A percentile compares a stretch with the other conserved stretches of the same genome.
These are phyloP conservation scores for Coniochaeta sp. DNA, from an alignment of 2,329 filamentous ascomycete species.

Conservation along the genomic window DNA sequence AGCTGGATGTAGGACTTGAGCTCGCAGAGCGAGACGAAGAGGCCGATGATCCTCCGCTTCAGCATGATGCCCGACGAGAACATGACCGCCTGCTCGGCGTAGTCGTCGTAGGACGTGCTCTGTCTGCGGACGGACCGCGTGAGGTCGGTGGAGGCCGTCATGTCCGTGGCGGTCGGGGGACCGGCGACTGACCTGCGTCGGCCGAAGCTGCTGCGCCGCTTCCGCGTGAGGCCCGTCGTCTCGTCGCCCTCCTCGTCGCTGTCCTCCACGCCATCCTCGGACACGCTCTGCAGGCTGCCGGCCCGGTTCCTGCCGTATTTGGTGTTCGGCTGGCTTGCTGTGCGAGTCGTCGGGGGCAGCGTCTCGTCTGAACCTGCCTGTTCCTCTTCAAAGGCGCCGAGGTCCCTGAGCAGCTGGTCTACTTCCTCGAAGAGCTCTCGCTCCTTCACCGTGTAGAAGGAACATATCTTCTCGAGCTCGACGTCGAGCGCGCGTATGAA, in stretches of 20 bases:
- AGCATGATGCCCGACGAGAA: constrained; percentile 70
- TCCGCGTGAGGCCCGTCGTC: constrained; percentile 43
- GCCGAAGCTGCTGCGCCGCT: constrained; percentile 27
- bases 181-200: constrained; percentile 25
- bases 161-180: constrained; percentile 38
- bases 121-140: constrained; percentile 50
- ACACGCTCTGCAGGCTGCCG: constrained; percentile 33
- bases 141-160: constrained; percentile 57
- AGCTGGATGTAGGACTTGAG: constrained; percentile 93
- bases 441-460: constrained; percentile 88
- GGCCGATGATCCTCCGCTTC: constrained; percentile 81
- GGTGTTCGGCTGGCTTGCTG: constrained; percentile 12
- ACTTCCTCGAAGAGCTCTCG: constrained; percentile 78
- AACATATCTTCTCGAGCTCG: constrained; percentile 89
- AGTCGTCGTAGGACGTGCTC: constrained; percentile 68
- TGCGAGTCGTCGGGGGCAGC: constrained; percentile 18
- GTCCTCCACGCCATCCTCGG: constrained; percentile 55
- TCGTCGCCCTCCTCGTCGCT: constrained; percentile 59
- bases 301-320: constrained; percentile 18
- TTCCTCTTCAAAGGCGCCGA: constrained; percentile 59
- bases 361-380: constrained; percentile 8
- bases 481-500: constrained; percentile 78
- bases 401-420: constrained; percentile 67
- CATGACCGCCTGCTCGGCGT: constrained; percentile 64
- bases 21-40: constrained; percentile 91